A percentile compares a stretch with the other conserved stretches of the same genome.
Evolutionary conservation across 2,329 filamentous ascomycete genomes (phyloP).

Genomic region (Teratosphaeria gauchensis): DNA sequence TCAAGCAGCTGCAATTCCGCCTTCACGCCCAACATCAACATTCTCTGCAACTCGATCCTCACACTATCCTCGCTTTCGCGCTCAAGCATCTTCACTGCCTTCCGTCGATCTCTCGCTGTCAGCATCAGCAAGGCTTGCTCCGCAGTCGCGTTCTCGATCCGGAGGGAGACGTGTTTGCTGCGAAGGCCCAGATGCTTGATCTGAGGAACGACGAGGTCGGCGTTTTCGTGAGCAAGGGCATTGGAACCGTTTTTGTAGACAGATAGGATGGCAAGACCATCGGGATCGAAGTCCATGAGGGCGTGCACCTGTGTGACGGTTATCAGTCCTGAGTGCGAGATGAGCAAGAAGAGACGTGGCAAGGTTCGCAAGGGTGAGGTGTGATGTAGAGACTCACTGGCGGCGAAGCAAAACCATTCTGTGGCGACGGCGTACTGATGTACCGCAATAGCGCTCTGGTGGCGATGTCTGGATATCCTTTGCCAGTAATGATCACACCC

Average conservation of each 20-base stretch:
- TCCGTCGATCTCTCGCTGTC: slow-evolving; percentile 47
- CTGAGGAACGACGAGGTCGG: slow-evolving; percentile 37
- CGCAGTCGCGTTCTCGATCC: slow-evolving; percentile 15
- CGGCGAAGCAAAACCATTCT: slow-evolving; percentile 31
- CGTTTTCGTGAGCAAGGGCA: slow-evolving; percentile 50
- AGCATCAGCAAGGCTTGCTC: slow-evolving; percentile 41
- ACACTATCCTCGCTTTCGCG: slow-evolving; percentile 27
- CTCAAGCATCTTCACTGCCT: slow-evolving; percentile 45
- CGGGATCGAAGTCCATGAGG: slow-evolving; percentile 66
- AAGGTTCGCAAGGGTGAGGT: not conserved
- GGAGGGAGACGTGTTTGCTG: slow-evolving; percentile 21
- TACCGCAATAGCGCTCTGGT: slow-evolving; percentile 56
- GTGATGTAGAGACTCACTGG: slow-evolving; percentile 23
- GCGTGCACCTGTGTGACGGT: slow-evolving; percentile 40
- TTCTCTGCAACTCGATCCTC: slow-evolving; percentile 54
- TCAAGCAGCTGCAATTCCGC: slow-evolving; percentile 58
- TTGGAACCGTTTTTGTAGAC: slow-evolving; percentile 66
- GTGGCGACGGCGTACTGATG: slow-evolving; percentile 39
- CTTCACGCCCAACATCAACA: slow-evolving; percentile 66
- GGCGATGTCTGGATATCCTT: slow-evolving; percentile 70
- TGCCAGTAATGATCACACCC: slow-evolving; percentile 66
- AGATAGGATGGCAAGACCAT: slow-evolving; percentile 63
- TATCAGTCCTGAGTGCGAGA: not conserved
- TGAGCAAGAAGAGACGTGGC: no score
- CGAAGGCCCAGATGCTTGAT: slow-evolving; percentile 59